Conservation (phyloP, 148 eudicot species). For the Camellia granthamiana region DNA sequence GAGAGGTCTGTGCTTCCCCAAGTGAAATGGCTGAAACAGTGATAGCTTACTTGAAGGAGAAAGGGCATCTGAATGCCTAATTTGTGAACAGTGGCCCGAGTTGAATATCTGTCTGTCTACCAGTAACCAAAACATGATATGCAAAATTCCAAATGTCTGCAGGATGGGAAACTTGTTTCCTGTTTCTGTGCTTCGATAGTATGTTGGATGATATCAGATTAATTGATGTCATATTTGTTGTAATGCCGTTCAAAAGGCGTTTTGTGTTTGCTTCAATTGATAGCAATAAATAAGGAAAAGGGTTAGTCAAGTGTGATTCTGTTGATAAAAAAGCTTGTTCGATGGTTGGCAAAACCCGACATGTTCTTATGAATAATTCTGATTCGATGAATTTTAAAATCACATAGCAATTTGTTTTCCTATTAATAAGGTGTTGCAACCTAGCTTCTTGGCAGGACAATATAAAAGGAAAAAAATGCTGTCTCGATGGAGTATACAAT, state of each 20-base stretch:
- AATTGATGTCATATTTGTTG: slow-evolving; percentile 7
- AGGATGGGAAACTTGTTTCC: slow-evolving; percentile 34
- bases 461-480: too few relatives aligned
- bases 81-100: not conserved
- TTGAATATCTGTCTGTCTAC: not conserved
- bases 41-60: slow-evolving; percentile 63
- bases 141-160: not conserved
- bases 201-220: not conserved
- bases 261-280: not conserved
- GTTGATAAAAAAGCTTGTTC: not conserved
- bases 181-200: slow-evolving; percentile 2
- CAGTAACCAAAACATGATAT: slow-evolving; percentile 4
- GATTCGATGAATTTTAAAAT: not conserved
- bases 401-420: not conserved
- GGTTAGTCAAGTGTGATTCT: not conserved
- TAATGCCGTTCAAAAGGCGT: not conserved
- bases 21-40: slow-evolving; percentile 66
- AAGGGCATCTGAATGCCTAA: slow-evolving; percentile 69
- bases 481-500: too few relatives aligned
- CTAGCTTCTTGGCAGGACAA: too few relatives aligned
- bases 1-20: slow-evolving; percentile 57
- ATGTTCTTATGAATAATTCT: too few relatives aligned
- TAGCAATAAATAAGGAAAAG: not conserved
- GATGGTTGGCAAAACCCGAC: not conserved
- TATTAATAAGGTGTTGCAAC: not conserved